Percentiles rank a stretch among this genome's conserved stretches.
These are phyloP conservation scores for Arachnopeziza araneosa DNA, from an alignment of 2,329 filamentous ascomycete genomes.

Conservation along the genomic window DNA sequence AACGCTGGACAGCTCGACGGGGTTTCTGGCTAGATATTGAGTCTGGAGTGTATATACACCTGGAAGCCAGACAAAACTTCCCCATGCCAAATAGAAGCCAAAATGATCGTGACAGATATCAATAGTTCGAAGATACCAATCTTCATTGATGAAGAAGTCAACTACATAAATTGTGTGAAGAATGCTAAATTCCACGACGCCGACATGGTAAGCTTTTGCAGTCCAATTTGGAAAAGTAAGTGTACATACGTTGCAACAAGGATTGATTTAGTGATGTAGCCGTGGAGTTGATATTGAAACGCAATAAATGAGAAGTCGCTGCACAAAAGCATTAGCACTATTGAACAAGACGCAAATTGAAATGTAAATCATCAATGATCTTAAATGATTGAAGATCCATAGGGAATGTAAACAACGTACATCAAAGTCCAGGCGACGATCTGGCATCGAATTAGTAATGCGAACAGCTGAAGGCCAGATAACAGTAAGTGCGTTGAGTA, in stretches of 20 bases:
- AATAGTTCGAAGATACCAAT: constrained; percentile 42
- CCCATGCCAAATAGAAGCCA: constrained; percentile 39
- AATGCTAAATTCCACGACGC: constrained; percentile 13
- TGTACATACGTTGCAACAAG: constrained; percentile 33
- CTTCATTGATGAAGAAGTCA: constrained; percentile 45
- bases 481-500: too few relatives aligned
- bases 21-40: constrained; percentile 41
- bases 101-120: constrained; percentile 40
- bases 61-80: constrained; percentile 40
- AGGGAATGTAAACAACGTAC: constrained; percentile 24
- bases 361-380: too few relatives aligned
- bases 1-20: constrained; percentile 28
- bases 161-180: constrained; percentile 41
- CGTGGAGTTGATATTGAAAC: constrained; percentile 38
- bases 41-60: constrained; percentile 42
- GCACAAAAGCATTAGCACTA: neutral
- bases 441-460: too few relatives aligned
- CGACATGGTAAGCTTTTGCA: too few relatives aligned
- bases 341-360: too few relatives aligned
- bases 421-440: constrained; percentile 44
- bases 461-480: too few relatives aligned
- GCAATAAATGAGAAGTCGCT: constrained; percentile 36
- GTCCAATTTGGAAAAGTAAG: neutral
- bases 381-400: neutral
- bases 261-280: constrained; percentile 37